Percentiles rank a stretch among this genome's conserved stretches.
Conservation (phyloP, 2,329 filamentous ascomycete species). For the Trichoderma citrinoviride region DNA sequence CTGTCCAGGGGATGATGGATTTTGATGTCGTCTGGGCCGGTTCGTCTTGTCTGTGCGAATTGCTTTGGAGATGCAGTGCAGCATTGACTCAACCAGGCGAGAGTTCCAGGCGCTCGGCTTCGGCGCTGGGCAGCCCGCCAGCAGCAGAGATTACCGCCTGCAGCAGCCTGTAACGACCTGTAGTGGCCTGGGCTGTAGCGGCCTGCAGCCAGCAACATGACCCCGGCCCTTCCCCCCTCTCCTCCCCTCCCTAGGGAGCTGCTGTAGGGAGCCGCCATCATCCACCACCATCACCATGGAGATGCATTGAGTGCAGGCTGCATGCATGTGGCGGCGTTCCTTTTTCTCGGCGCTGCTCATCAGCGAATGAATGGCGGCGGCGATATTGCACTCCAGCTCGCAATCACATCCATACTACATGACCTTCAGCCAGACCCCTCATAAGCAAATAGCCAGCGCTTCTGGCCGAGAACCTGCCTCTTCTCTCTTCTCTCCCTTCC, state of each 20-base stretch:
- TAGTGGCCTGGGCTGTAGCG: no score
- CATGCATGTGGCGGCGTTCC: constrained; percentile 7
- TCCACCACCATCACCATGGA: background rate
- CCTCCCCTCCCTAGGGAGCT: background rate
- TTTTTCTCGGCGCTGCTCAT: background rate
- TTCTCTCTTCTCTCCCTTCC: background rate
- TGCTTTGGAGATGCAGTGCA: background rate
- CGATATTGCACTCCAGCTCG: constrained; percentile 9
- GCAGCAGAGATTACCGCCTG: no score
- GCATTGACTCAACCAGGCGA: background rate
- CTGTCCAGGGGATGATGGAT: background rate
- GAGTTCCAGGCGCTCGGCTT: no score
- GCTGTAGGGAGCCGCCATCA: constrained; percentile 16
- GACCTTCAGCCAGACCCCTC: constrained; percentile 3
- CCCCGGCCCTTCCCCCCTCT: background rate
- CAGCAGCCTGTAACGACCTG: no score
- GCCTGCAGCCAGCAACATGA: background rate
- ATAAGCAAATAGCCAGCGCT: background rate
- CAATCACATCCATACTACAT: constrained; percentile 3
- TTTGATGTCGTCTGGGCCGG: background rate
- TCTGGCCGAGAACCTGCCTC: background rate
- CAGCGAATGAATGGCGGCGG: constrained; percentile 10
- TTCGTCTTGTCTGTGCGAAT: background rate
- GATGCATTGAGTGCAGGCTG: background rate
- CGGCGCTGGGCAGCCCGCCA: no score